These are phyloP conservation scores for Mycena vitilis DNA, from an alignment of 768 basidiomycete genomes.

Conservation along the genomic window DNA sequence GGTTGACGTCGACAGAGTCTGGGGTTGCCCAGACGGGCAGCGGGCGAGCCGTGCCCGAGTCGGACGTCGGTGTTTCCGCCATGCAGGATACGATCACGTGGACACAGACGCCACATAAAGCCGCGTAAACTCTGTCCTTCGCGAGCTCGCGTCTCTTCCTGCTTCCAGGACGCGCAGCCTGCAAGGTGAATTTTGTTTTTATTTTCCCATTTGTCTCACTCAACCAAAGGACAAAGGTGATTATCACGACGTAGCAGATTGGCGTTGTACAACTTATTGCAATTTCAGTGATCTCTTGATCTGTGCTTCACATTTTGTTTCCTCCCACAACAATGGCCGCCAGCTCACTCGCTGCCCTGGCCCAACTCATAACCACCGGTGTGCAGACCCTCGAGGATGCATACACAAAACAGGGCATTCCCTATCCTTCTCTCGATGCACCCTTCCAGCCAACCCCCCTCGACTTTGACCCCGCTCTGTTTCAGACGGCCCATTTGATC, in stretches of 20 bases:
- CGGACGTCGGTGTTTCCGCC: conserved; percentile 42
- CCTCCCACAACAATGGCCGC: conserved; percentile 21
- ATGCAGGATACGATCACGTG: conserved; percentile 20
- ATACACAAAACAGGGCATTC: conserved; percentile 38
- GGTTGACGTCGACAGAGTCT: conserved; percentile 47
- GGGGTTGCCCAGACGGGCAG: conserved; percentile 46
- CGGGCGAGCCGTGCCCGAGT: conserved; percentile 43
- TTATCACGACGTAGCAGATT: neutral
- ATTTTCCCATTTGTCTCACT: too few relatives aligned
- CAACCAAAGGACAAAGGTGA: neutral
- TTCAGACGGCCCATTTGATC: conserved; percentile 39
- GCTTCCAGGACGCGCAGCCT: too few relatives aligned
- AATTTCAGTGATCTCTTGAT: conserved; percentile 5
- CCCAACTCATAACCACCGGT: conserved; percentile 37
- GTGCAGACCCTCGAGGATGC: conserved; percentile 40
- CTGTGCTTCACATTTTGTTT: neutral
- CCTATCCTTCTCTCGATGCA: conserved; percentile 42
- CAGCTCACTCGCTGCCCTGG: conserved; percentile 32
- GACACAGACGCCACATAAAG: neutral
- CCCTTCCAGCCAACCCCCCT: conserved; percentile 40
- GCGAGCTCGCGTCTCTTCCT: too few relatives aligned
- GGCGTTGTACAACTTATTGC: neutral
- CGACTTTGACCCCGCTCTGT: conserved; percentile 39
- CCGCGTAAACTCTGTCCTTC: neutral
- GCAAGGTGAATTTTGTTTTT: too few relatives aligned